Evolutionary conservation across 257 asterid genomes (phyloP).

Genomic region (Solanum rostratum): DNA sequence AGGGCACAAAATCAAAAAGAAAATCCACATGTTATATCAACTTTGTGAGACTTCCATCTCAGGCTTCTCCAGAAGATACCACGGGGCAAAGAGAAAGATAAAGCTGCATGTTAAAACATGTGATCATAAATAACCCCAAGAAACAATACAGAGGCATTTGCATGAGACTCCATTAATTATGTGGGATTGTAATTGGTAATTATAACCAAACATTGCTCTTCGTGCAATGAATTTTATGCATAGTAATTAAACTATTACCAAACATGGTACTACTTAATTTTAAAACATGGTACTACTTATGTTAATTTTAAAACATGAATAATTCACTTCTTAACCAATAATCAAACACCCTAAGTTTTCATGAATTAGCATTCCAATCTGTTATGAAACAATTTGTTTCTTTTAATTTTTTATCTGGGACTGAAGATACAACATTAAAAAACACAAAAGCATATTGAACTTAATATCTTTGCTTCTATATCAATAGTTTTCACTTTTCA

Average conservation of each 20-base stretch:
- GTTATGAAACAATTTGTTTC: background rate
- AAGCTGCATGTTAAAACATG: conserved; percentile 45
- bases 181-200: background rate
- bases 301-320: background rate
- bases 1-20: conserved; percentile 89
- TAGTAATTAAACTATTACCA: background rate
- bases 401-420: background rate
- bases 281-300: background rate
- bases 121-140: background rate
- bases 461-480: background rate
- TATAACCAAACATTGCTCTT: background rate
- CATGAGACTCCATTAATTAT: background rate
- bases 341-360: background rate
- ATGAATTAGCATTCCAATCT: background rate
- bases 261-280: background rate
- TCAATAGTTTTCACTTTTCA: background rate
- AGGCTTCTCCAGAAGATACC: conserved; percentile 94
- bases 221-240: background rate
- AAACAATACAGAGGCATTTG: background rate
- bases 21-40: conserved; percentile 77
- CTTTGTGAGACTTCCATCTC: conserved; percentile 82
- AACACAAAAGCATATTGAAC: background rate
- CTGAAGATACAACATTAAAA: background rate
- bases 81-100: conserved; percentile 66
- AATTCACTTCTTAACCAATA: background rate